Evolutionary conservation across 2,329 filamentous ascomycete genomes (phyloP), one percentile per base, ranked within the genome.

Genomic region (Trichoderma sp.): DNA sequence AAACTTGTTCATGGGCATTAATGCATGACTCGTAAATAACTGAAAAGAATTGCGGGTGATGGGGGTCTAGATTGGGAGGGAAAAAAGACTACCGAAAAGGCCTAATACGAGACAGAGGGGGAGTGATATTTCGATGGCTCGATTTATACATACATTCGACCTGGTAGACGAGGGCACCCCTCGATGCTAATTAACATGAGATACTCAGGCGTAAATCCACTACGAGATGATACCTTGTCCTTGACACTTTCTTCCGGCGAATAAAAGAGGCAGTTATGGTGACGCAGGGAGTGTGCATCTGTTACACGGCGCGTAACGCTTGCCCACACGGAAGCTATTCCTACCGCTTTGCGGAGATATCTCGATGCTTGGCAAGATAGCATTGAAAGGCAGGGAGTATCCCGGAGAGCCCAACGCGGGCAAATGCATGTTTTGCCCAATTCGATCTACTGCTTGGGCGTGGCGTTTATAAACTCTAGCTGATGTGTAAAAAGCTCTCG

Each of bases 11-110:
- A 14, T 33, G n/a, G 47, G 52, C 16, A 47, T 29, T 7, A 5
- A 29, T 5, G 19, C 16, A 57, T 29, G 63, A 21, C 27, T 43
- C 40, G 40, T n/a, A 19, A 8, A n/a, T 58, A 55, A 33, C 19
- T 40, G 5, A 27, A 67, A 67, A n/a, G 64, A 37, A 40, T 52
- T 52, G 37, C 64, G 64, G 62, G 55, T 67, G 53, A 67, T 59
- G 53, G 55, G 64, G 53, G 40, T 29, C 55, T 52, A 7, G 29
- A 37, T 29, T 49, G 21, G 37, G 40, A 29, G 33, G 27, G 35
- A 58, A 21, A n/a, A 31, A 57, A 56, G 11, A 16, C n/a, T 8
- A 49, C n/a, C 14, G n/a, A 35, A 29, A 24, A 35, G 52, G 64
- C 43, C 33, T 13, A 58, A 11, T 14, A 5, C 14, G 37, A 66